Base-by-base conservation (phyloP, 169 alveolate genomes). In the Cystoisospora suis region DNA sequence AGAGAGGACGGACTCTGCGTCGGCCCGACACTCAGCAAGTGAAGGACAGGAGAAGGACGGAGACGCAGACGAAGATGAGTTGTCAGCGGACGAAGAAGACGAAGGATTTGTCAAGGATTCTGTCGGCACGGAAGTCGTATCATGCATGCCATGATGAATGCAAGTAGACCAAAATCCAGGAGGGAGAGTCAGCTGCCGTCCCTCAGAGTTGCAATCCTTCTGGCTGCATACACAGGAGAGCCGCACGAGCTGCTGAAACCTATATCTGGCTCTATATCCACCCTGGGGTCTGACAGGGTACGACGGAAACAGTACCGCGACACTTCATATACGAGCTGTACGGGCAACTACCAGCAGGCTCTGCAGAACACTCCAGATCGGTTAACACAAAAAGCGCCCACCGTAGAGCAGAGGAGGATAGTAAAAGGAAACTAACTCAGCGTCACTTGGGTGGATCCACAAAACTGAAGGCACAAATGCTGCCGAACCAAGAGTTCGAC, bases 181-280 rank as follows among this genome's bases (percentile, higher is more conserved):
- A 20, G 77, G 77, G 42, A 65, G 77, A 2, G n/a, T 65, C 77
- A 65, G n/a, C 44, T 65, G 77, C 0, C 77, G 77, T 36, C 77
- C 9, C n/a, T 65, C 77, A 0, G 45, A 36, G 77, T 65, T n/a
- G 77, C 36, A 65, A 44, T 65, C 77, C 77, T 65, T 65, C n/a
- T 65, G 77, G 45, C 77, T 65, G 77, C 77, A n/a, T 12, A n/a
- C n/a, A 65, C 77, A 65, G 12, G 44, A n/a, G 61, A 49, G 61
- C 61, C n/a, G 34, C 42, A 17, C 77, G 77, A n/a, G 20, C n/a
- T 53, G n/a, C 9, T 20, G n/a, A 44, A 2, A 65, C 42, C 12
- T 20, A 65, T 53, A 53, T 15, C 65, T 53, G 65, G 65, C 65
- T 20, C n/a, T 20, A 15, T 53, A 20, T 20, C 65, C n/a, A n/a